Base-by-base conservation (phyloP, 163 green algal species). In the Prototheca wickerhamii region DNA sequence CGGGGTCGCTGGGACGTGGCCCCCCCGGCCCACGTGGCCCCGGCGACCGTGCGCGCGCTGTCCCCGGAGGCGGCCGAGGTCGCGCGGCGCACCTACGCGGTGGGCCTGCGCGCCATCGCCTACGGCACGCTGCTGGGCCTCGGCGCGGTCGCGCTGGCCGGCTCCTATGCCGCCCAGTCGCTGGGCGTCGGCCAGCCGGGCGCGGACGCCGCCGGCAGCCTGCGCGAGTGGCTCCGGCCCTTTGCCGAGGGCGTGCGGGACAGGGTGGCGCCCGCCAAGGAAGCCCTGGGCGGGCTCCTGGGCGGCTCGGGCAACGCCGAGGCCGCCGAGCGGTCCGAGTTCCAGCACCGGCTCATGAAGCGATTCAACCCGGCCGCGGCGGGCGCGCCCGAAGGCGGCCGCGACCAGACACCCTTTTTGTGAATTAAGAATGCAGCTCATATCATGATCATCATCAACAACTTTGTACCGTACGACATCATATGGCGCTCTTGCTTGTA, bases 101-200 rank as follows among this genome's bases (percentile, higher is more conserved):
- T 67, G 58, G 75, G 75, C 33, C 70, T 78, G 12, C 68, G 77
- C 1, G 63, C 64, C 0, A 49, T 84, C 49, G 54, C 78, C 2
- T 84, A 84, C 30, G 77, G 77, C 35, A 72, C 64, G 1, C 57
- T 78, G 52, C 61, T 76, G 21, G 67, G 63, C 10, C 26, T 65
- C 20, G 37, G 64, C 2, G 73, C 64, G 7, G 60, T 73, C 33
- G 65, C 72, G 4, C 35, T 69, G 0, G 51, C 58, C 2, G 71
- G 32, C n/a, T 72, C 60, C 2, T 56, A 62, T 2, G 74, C 60
- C 3, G 33, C 57, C 3, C 28, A 33, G 4, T 34, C 35, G 4
- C 28, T 73, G 28, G 71, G 63, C 44, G 63, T 75, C 10, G 23
- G 23, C 35, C 35, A 30, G 23, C 58, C 61, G 0, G 59, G 60